Base-by-base conservation (phyloP, 2,329 filamentous ascomycete genomes). In the Blastomyces silverae region DNA sequence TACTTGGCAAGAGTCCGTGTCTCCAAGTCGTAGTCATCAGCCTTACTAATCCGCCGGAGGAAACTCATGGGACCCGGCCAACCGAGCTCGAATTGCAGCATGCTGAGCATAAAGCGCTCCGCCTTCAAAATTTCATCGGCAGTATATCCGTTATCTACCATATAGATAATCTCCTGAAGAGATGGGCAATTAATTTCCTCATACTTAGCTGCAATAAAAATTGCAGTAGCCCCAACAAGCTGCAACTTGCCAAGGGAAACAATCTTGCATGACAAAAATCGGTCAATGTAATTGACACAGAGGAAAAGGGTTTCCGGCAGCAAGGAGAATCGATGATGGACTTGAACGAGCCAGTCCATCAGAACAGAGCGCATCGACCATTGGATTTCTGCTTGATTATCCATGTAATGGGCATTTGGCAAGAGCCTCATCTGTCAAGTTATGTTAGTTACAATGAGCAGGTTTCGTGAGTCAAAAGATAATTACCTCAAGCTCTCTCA, bases 51-150 rank as follows among this genome's bases (percentile, higher is more conserved):
- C 64, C 93, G 88, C 66, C 94, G 87, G 67, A 99, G 83, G 79
- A 99, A 99, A 80, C 92, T 97, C 93, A 99, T 97, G 1, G 94
- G 94, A 55, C 94, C 94, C n/a, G 94, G 94, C 89, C 91, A 97
- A 62, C 94, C 94, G 63, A 99, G 85, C 78, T 97, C 92, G 74
- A 96, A 99, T 71, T 91, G 85, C 63, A 99, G 86, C 89, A 97
- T 96, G 77, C 87, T 95, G 62, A 99, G 85, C 92, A 99, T 99
- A 81, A 96, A 97, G 15, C 92, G 88, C 79, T 99, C 94, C 0
- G 94, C 94, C 80, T 97, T 97, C 69, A 97, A 84, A 65, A 99
- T 93, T 79, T 97, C 94, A 65, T 97, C 92, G 20, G 85, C 84
- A 2, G 85, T 89, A 79, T 97, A 99, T 64, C 91, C 92, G 55